Percentiles rank a stretch among this genome's conserved stretches.
These are phyloP conservation scores for Aureobasidium pullulans DNA, from an alignment of 2,329 filamentous ascomycete species.

Conservation along the genomic window DNA sequence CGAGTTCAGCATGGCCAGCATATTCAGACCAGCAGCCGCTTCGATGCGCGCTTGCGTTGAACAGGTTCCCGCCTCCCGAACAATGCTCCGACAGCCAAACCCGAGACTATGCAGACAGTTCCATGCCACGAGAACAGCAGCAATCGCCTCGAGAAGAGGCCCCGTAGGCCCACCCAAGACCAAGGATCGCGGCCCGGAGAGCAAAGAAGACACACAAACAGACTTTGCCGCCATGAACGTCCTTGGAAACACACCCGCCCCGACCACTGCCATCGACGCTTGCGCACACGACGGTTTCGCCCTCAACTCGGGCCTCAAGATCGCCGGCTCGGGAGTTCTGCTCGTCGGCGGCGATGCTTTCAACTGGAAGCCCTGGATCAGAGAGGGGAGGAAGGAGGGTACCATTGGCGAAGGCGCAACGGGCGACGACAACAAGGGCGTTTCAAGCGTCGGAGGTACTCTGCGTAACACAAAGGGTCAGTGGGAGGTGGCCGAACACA, in stretches of 20 bases:
- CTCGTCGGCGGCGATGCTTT: constrained; percentile 85
- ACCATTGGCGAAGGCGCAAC: constrained; percentile 30
- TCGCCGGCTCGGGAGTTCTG: constrained; percentile 63
- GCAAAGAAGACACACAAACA: constrained; percentile 56
- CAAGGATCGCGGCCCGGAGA: constrained; percentile 54
- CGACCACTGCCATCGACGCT: constrained; percentile 75
- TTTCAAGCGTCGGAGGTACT: constrained; percentile 29
- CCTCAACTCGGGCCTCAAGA: constrained; percentile 70
- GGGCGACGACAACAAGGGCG: constrained; percentile 28
- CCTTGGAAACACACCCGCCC: constrained; percentile 64
- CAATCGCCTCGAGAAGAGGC: not conserved
- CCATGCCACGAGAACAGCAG: not conserved
- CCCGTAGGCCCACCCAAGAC: constrained; percentile 32
- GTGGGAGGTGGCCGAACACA: constrained; percentile 64
- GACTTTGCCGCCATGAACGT: constrained; percentile 75
- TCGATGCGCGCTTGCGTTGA: not conserved
- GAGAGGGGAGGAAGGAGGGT: constrained; percentile 29
- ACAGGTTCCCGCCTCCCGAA: not conserved
- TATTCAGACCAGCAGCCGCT: not conserved
- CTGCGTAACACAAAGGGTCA: constrained; percentile 72
- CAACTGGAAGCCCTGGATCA: constrained; percentile 75
- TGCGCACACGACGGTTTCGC: constrained; percentile 79
- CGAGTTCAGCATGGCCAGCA: not conserved
- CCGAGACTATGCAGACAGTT: not conserved
- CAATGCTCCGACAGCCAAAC: not conserved